Conservation (phyloP, 2,329 filamentous ascomycete genomes). For the Botrytis porri region DNA sequence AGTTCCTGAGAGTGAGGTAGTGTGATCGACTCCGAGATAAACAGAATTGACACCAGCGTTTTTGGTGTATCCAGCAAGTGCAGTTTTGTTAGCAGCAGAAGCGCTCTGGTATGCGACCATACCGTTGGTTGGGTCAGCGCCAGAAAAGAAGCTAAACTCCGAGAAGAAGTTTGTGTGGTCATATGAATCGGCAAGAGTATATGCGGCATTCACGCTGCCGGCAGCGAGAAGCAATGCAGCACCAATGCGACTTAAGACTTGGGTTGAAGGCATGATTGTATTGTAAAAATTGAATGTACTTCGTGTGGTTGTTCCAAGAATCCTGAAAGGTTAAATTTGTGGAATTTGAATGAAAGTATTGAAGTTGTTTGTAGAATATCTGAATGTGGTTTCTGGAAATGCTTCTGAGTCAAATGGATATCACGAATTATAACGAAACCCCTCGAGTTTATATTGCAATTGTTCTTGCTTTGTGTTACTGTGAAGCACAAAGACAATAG, state of each 20-base stretch:
- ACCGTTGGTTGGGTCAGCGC: slow-evolving; percentile 68
- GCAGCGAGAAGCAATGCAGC: slow-evolving; percentile 35
- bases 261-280: slow-evolving; percentile 28
- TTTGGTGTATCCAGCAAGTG: slow-evolving; percentile 45
- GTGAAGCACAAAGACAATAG: slow-evolving; percentile 9
- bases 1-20: slow-evolving; percentile 46
- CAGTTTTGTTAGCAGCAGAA: slow-evolving; percentile 53
- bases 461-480: background rate
- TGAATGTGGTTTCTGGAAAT: slow-evolving; percentile 10
- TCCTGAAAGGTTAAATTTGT: background rate
- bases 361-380: background rate
- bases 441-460: background rate
- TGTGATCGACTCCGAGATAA: slow-evolving; percentile 70
- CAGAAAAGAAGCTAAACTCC: slow-evolving; percentile 54
- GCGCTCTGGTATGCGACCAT: slow-evolving; percentile 68
- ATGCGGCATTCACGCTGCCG: slow-evolving; percentile 35
- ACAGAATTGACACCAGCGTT: slow-evolving; percentile 44
- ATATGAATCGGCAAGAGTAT: slow-evolving; percentile 46
- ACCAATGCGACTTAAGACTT: slow-evolving; percentile 31
- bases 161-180: slow-evolving; percentile 45
- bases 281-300: background rate
- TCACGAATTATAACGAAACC: background rate
- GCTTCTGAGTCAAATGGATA: background rate
- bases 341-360: slow-evolving; percentile 10
- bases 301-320: background rate